phyloP scores from a whole-genome alignment of 129 eudicot species.

The Arctium lappa region DNA sequence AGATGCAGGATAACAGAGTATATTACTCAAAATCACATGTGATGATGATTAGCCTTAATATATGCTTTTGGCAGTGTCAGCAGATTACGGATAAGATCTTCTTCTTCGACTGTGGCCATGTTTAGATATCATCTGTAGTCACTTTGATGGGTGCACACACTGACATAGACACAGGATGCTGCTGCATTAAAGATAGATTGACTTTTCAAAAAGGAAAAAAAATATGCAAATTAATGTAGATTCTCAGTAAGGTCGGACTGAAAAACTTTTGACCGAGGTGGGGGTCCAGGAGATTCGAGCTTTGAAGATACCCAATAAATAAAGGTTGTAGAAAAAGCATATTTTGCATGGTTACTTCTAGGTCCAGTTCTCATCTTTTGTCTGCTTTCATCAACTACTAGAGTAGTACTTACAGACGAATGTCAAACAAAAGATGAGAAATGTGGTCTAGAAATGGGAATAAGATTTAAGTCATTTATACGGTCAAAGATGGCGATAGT shows the following conservation, averaged over 20 bases:
- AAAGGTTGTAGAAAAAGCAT: constrained; percentile 24
- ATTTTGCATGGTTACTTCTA: constrained; percentile 29
- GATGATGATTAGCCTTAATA: not conserved
- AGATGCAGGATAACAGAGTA: constrained; percentile 5
- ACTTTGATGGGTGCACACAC: constrained; percentile 2
- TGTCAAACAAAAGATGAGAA: constrained; percentile 35
- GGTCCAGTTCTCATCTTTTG: constrained; percentile 32
- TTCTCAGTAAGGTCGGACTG: constrained; percentile 6
- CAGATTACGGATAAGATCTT: constrained; percentile 18
- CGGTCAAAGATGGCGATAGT: constrained; percentile 27
- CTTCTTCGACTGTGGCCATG: constrained; percentile 18
- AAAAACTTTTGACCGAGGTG: constrained; percentile 46
- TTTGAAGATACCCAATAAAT: constrained; percentile 48
- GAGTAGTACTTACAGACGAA: constrained; percentile 22
- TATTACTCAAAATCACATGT: not conserved
- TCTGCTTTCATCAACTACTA: not conserved
- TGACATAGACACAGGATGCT: constrained; percentile 4
- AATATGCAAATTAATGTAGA: not conserved
- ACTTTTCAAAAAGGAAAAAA: constrained; percentile 16
- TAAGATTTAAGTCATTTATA: constrained; percentile 14
- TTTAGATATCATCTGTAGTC: constrained; percentile 14
- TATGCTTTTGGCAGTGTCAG: not conserved
- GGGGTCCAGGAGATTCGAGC: constrained; percentile 47
- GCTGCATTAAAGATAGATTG: constrained; percentile 25
- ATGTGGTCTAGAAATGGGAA: constrained; percentile 24